phyloP scores from a whole-genome alignment of 345 rosid species.

The Luvunga scandens region DNA sequence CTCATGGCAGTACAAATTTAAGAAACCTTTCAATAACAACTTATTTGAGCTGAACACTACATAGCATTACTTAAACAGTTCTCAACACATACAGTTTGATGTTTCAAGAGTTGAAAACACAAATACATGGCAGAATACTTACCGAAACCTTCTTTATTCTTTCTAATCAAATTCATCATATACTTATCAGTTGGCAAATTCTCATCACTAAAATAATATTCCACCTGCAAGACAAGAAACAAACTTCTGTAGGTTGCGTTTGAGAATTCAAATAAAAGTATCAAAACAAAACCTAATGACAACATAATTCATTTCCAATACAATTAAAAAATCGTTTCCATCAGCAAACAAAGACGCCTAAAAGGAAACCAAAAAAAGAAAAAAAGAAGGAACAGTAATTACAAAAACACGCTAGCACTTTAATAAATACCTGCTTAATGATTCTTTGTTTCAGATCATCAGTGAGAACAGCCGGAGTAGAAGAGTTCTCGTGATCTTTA shows the following conservation, averaged over 20 bases:
- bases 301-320: too few species aligned
- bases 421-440: conserved; percentile 53
- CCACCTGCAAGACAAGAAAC: conserved; percentile 53
- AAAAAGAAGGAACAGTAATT: not conserved
- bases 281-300: not conserved
- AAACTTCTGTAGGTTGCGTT: not conserved
- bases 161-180: conserved; percentile 61
- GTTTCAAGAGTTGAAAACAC: not conserved
- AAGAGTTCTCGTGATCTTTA: conserved; percentile 27
- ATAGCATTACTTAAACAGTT: not conserved
- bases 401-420: not conserved
- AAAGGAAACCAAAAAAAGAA: not conserved
- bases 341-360: not conserved
- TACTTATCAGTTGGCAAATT: conserved; percentile 80
- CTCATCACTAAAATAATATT: conserved; percentile 88
- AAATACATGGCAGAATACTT: conserved; percentile 17
- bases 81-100: not conserved
- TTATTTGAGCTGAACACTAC: not conserved
- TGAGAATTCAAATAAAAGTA: not conserved
- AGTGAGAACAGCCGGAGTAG: conserved; percentile 25
- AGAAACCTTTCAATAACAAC: not conserved
- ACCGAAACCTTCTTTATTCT: conserved; percentile 84
- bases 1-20: not conserved
- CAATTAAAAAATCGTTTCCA: not conserved
- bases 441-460: conserved; percentile 65